A percentile compares a stretch with the other conserved stretches of the same genome.
These are phyloP conservation scores for Gonapodya prolifera DNA, from an alignment of 192 early-diverging fungal species.

Conservation along the genomic window DNA sequence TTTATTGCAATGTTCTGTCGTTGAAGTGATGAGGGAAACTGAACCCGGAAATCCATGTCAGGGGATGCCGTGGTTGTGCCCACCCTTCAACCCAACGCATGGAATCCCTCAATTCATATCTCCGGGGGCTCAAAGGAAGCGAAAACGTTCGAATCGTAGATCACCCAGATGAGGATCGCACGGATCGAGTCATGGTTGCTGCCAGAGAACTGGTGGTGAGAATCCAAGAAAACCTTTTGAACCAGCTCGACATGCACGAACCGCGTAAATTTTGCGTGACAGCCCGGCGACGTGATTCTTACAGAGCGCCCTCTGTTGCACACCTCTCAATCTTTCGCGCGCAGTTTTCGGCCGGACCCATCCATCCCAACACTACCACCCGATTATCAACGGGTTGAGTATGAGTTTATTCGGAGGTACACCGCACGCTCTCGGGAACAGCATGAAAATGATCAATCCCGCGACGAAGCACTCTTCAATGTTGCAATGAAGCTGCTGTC, in stretches of 20 bases:
- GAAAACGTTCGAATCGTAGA: not conserved
- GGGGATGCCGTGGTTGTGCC: not conserved
- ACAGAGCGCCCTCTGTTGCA: not conserved
- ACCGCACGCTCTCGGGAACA: too few species aligned
- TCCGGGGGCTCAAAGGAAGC: not conserved
- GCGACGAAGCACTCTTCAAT: not conserved
- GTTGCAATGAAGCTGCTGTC: not conserved
- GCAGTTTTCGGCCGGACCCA: not conserved
- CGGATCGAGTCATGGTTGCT: not conserved
- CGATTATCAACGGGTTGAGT: not conserved
- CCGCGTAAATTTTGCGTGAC: not conserved
- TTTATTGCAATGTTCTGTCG: not conserved
- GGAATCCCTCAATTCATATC: not conserved
- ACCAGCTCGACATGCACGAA: not conserved
- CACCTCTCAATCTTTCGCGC: not conserved
- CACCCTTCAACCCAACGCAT: not conserved
- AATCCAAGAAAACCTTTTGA: not conserved
- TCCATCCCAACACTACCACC: not conserved
- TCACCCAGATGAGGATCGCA: not conserved
- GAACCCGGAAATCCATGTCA: not conserved
- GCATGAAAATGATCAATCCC: too few species aligned
- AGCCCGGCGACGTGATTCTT: not conserved
- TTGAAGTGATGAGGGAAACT: not conserved
- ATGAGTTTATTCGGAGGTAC: not conserved
- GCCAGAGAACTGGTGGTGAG: not conserved